Evolutionary conservation across 2,329 filamentous ascomycete species (phyloP).

Genomic region (Trichoderma harzianum): DNA sequence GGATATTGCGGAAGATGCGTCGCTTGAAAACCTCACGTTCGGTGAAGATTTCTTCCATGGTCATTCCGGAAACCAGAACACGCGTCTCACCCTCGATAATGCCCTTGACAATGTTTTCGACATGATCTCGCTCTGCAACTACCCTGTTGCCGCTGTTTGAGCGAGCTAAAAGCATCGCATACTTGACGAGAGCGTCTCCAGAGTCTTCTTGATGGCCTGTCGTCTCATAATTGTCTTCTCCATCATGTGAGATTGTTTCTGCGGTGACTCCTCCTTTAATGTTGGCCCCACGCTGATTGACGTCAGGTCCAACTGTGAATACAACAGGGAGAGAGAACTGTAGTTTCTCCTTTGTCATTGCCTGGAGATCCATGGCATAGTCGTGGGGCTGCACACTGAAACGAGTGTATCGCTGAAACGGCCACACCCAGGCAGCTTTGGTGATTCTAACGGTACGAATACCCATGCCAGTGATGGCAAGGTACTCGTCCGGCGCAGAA

Average conservation of each 20-base stretch:
- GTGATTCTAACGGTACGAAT: conserved; percentile 71
- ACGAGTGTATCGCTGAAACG: conserved; percentile 63
- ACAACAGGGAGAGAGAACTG: conserved; percentile 79
- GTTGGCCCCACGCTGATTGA: conserved; percentile 55
- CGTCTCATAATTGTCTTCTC: not conserved
- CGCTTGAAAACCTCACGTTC: conserved; percentile 74
- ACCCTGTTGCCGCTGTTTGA: not conserved
- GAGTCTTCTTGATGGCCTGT: not conserved
- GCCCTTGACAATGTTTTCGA: conserved; percentile 51
- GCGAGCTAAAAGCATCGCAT: not conserved
- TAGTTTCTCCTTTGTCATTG: conserved; percentile 87
- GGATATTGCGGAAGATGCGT: conserved; percentile 71
- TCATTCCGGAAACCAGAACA: conserved; percentile 80
- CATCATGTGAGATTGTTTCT: not conserved
- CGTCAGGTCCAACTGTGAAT: conserved; percentile 80
- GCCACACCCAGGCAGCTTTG: conserved; percentile 71
- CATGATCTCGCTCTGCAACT: not conserved
- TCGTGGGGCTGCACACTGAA: conserved; percentile 72
- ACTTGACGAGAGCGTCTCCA: not conserved
- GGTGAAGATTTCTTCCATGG: conserved; percentile 88
- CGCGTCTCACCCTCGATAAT: conserved; percentile 88
- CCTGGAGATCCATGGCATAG: conserved; percentile 77
- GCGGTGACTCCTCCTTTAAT: not conserved
- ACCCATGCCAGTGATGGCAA: conserved; percentile 79
- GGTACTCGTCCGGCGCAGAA: conserved; percentile 76